phyloP scores from a whole-genome alignment of 139 green algal species.

The Chlorella sp. region DNA sequence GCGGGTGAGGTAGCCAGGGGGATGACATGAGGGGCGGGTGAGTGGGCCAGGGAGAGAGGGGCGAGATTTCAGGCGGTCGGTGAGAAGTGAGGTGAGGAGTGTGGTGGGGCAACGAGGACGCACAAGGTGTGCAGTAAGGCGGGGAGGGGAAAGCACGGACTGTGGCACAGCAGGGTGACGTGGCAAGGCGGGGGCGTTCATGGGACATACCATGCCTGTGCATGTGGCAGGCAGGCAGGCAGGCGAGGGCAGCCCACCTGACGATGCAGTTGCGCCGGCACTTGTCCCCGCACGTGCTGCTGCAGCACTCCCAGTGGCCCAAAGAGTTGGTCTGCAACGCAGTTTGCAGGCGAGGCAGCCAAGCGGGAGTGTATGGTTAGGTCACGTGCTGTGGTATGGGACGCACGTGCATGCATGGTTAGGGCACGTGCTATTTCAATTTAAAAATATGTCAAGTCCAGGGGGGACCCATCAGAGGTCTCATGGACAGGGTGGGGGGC shows the following conservation, averaged over 20 bases:
- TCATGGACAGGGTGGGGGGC: too few species aligned
- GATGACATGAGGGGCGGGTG: too few species aligned
- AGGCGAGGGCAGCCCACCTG: not conserved
- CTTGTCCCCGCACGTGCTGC: not conserved
- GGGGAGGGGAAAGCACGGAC: not conserved
- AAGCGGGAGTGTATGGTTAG: not conserved
- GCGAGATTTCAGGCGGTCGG: constrained; percentile 8
- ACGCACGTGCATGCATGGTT: not conserved
- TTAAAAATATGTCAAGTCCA: too few species aligned
- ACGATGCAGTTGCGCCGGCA: constrained; percentile 56
- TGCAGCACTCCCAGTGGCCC: constrained; percentile 39
- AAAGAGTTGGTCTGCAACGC: not conserved
- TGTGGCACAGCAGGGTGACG: not conserved
- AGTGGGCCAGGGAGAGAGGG: constrained; percentile 49
- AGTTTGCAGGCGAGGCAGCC: not conserved
- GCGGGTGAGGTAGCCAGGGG: not conserved
- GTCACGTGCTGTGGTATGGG: not conserved
- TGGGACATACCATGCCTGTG: too few species aligned
- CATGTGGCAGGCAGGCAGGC: not conserved
- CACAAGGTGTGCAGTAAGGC: too few species aligned
- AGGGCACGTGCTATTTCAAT: not conserved
- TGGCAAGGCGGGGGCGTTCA: not conserved
- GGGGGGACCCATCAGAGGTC: not conserved
- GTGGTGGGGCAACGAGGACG: not conserved
- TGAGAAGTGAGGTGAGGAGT: not conserved